These are phyloP conservation scores for Gynochthodes officinalis DNA, from an alignment of 257 asterid genomes.

Conservation along the genomic window DNA sequence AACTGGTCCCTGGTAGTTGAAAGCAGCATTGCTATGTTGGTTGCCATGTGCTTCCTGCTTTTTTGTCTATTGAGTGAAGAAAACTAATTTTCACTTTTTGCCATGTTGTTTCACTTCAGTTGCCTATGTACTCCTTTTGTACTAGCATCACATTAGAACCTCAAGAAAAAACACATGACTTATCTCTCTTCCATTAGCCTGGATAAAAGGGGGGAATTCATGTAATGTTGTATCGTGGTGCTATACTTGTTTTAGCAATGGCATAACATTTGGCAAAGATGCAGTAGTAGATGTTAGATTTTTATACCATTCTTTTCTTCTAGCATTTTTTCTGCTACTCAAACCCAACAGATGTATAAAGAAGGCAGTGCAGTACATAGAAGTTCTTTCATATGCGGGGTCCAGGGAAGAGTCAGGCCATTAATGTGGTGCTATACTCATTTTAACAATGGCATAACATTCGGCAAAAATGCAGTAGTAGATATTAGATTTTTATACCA, in stretches of 20 bases:
- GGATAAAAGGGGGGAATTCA: background rate
- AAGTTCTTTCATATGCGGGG: too few relatives aligned
- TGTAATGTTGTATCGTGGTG: background rate
- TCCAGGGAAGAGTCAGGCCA: too few relatives aligned
- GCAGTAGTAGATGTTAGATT: background rate
- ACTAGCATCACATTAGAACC: background rate
- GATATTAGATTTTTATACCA: background rate
- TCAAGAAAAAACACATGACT: background rate
- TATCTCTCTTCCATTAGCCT: background rate
- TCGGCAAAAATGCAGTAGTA: background rate
- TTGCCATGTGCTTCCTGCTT: background rate
- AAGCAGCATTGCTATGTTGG: background rate
- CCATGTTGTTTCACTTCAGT: background rate
- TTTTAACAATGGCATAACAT: too few relatives aligned
- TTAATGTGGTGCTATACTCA: too few relatives aligned
- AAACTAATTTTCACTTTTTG: background rate
- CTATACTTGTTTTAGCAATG: background rate
- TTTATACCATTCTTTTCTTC: background rate
- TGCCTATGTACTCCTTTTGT: background rate
- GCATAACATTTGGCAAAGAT: background rate
- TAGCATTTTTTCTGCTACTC: background rate
- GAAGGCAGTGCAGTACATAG: too few relatives aligned
- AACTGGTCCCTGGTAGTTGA: background rate
- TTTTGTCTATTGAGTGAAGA: background rate
- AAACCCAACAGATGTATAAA: too few relatives aligned